These are phyloP conservation scores for Adansonia digitata DNA, from an alignment of 345 rosid species.

Conservation along the genomic window DNA sequence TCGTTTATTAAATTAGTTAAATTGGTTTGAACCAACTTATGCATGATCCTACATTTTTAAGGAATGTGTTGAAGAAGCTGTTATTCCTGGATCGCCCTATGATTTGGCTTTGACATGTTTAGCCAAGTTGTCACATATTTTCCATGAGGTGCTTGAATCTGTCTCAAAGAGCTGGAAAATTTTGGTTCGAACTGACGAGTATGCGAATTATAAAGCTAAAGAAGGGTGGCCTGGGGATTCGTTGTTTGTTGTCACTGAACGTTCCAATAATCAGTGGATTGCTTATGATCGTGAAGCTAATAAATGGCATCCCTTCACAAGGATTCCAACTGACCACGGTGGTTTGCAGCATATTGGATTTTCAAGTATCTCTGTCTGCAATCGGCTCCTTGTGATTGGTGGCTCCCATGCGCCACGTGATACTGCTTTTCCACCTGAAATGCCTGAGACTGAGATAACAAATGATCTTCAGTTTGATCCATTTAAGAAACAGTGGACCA, in stretches of 20 bases:
- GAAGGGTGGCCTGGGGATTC: slow-evolving; percentile 69
- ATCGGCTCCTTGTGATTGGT: slow-evolving; percentile 62
- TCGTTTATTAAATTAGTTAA: too few relatives aligned
- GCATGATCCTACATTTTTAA: too few relatives aligned
- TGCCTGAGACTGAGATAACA: slow-evolving; percentile 44
- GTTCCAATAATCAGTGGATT: slow-evolving; percentile 63
- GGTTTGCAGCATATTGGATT: slow-evolving; percentile 60
- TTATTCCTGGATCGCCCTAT: slow-evolving; percentile 74
- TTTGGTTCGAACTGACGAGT: slow-evolving; percentile 50
- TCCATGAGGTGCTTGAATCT: slow-evolving; percentile 53
- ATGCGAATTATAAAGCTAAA: slow-evolving; percentile 46
- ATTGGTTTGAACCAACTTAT: too few relatives aligned
- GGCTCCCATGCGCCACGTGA: slow-evolving; percentile 52
- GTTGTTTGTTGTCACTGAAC: slow-evolving; percentile 73
- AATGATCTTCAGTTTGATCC: slow-evolving; percentile 67
- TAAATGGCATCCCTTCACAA: slow-evolving; percentile 74
- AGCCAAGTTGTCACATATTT: slow-evolving; percentile 68
- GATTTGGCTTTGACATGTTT: slow-evolving; percentile 69
- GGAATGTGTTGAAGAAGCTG: slow-evolving; percentile 44
- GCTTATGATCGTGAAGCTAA: slow-evolving; percentile 83
- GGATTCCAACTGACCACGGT: slow-evolving; percentile 28
- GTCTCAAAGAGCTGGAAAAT: slow-evolving; percentile 79
- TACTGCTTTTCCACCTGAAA: slow-evolving; percentile 35
- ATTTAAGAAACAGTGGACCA: slow-evolving; percentile 57
- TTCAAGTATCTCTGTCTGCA: slow-evolving; percentile 62